Percentiles rank a stretch among this genome's conserved stretches.
phyloP scores from a whole-genome alignment of 768 basidiomycete genomes.

The Trametes maxima region DNA sequence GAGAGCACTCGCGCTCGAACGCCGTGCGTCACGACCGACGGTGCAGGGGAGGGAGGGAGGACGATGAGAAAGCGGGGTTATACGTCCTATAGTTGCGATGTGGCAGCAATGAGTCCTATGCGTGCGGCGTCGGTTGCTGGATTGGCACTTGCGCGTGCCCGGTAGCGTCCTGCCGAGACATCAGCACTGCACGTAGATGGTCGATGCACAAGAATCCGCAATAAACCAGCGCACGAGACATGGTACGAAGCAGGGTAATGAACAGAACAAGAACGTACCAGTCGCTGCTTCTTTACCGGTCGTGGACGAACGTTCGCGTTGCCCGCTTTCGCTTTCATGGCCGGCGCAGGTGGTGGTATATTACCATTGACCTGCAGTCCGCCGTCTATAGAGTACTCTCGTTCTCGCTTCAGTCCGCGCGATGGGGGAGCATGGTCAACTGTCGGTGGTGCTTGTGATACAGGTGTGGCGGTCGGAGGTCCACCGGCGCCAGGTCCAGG shows the following conservation, averaged over 20 bases:
- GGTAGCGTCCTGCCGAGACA: conserved; percentile 52
- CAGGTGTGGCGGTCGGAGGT: conserved; percentile 7
- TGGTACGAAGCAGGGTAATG: background rate
- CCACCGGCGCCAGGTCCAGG: conserved; percentile 9
- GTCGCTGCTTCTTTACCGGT: conserved; percentile 74
- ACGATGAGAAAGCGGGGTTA: background rate
- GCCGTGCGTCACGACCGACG: background rate
- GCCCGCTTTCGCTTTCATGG: conserved; percentile 59
- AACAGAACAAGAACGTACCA: conserved; percentile 49
- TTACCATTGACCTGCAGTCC: conserved; percentile 17
- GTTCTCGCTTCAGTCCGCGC: conserved; percentile 30
- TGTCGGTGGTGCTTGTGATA: background rate
- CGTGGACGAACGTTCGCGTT: conserved; percentile 59
- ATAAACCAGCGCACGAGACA: background rate
- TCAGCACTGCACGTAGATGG: conserved; percentile 8
- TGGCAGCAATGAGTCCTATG: background rate
- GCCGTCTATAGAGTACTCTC: conserved; percentile 20
- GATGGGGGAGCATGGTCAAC: conserved; percentile 1
- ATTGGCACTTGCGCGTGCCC: conserved; percentile 66
- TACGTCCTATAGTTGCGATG: background rate
- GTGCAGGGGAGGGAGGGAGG: background rate
- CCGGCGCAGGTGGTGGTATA: background rate
- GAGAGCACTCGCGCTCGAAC: background rate
- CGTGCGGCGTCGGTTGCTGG: conserved; percentile 69
- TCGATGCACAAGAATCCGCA: background rate